Conservation (phyloP, 805 yeast species). For the Zygotorulaspora chibaensis region DNA sequence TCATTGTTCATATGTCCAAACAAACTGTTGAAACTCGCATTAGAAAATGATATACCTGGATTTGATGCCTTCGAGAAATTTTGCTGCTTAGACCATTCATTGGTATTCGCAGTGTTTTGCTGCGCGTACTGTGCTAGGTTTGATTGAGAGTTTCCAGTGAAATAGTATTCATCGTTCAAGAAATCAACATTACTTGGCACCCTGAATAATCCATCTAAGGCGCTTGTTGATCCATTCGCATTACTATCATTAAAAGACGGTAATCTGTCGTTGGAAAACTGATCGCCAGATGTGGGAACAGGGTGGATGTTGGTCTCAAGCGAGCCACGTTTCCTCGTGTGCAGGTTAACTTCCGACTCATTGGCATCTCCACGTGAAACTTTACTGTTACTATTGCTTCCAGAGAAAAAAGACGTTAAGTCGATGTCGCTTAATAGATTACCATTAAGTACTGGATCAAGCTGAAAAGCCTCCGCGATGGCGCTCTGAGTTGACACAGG, state of each 20-base stretch:
- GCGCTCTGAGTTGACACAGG: slow-evolving; percentile 20
- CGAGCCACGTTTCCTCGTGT: neutral
- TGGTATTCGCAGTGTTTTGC: neutral
- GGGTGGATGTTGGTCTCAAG: neutral
- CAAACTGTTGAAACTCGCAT: slow-evolving; percentile 6
- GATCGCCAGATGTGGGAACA: neutral
- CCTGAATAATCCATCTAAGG: slow-evolving; percentile 22
- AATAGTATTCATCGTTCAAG: slow-evolving; percentile 19
- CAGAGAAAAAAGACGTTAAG: slow-evolving; percentile 19
- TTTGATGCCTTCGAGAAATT: neutral
- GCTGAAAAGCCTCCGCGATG: slow-evolving; percentile 30
- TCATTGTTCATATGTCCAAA: slow-evolving; percentile 2
- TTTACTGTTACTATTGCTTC: slow-evolving; percentile 4
- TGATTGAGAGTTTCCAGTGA: slow-evolving; percentile 19
- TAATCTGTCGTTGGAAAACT: neutral
- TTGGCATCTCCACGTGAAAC: neutral
- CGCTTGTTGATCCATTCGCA: neutral
- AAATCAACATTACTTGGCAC: slow-evolving; percentile 29
- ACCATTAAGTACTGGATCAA: slow-evolving; percentile 32
- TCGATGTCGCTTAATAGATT: slow-evolving; percentile 25
- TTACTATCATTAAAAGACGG: neutral
- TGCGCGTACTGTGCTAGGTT: slow-evolving; percentile 8
- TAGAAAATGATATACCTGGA: slow-evolving; percentile 12
- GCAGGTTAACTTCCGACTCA: neutral
- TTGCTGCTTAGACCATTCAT: neutral